phyloP scores from a whole-genome alignment of 495 filamentous ascomycete species.

The Penicillium nucicola region DNA sequence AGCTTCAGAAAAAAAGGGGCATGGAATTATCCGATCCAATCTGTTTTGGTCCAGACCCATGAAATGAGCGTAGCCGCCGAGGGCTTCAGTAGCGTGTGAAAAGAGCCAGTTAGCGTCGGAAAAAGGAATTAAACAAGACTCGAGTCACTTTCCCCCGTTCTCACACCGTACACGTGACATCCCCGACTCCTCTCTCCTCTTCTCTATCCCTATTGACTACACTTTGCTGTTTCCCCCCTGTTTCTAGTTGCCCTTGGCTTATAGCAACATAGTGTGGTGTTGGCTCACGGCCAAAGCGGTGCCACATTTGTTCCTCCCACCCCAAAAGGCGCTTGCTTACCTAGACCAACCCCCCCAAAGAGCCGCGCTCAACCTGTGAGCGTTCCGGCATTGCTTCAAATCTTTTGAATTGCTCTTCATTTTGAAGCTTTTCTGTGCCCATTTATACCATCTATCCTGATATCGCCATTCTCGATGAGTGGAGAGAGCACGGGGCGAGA shows the following conservation, averaged over 20 bases:
- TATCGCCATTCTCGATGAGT: constrained; percentile 33
- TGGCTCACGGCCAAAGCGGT: constrained; percentile 24
- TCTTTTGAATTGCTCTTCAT: constrained; percentile 1
- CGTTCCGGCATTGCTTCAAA: constrained; percentile 6
- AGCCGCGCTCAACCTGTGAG: constrained; percentile 18
- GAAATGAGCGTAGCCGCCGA: constrained; percentile 16
- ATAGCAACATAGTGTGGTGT: constrained; percentile 10
- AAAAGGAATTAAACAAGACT: constrained; percentile 1
- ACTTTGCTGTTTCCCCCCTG: constrained; percentile 9
- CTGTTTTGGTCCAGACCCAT: constrained; percentile 16
- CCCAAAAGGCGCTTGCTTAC: constrained; percentile 30
- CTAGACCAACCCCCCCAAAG: constrained; percentile 30
- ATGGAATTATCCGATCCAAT: not conserved
- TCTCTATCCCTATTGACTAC: constrained; percentile 5
- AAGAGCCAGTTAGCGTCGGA: constrained; percentile 1
- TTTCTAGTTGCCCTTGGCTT: constrained; percentile 13
- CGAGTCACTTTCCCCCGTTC: constrained; percentile 8
- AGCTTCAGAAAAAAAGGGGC: too few relatives aligned
- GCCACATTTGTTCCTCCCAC: constrained; percentile 17
- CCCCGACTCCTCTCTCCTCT: constrained; percentile 26
- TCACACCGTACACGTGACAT: constrained; percentile 22
- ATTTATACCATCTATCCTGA: constrained; percentile 9
- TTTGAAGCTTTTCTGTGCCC: constrained; percentile 6
- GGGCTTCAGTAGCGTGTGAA: constrained; percentile 12
- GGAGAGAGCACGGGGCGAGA: constrained; percentile 37